Conservation (phyloP, 2,329 filamentous ascomycete genomes). For the Xylariaceae sp. region DNA sequence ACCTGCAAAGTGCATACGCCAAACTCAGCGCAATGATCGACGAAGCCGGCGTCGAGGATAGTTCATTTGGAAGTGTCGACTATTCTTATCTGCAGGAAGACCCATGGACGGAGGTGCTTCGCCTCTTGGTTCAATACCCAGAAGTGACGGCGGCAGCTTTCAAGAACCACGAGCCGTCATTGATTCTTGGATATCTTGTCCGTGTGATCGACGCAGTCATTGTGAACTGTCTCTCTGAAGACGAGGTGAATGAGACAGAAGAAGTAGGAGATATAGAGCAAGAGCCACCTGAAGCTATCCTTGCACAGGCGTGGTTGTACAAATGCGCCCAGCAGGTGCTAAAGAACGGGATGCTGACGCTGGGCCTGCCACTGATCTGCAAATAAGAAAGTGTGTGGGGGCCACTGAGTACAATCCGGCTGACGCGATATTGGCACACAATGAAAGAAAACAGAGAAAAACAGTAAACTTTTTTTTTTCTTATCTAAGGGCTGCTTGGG, state of each 20-base stretch:
- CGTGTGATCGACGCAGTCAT: constrained; percentile 14
- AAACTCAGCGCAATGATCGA: constrained; percentile 64
- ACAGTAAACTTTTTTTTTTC: no score
- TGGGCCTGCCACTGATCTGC: constrained; percentile 12
- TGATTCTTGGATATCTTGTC: constrained; percentile 56
- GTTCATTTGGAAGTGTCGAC: constrained; percentile 57
- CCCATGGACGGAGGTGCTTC: constrained; percentile 47
- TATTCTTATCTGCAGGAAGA: constrained; percentile 13
- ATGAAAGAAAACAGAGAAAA: no score
- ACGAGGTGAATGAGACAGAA: constrained; percentile 10
- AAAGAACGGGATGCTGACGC: constrained; percentile 16
- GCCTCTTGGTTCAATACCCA: constrained; percentile 58
- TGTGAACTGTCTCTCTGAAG: constrained; percentile 14
- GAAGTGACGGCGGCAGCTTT: constrained; percentile 60
- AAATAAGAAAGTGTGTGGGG: no score
- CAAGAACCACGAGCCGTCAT: constrained; percentile 62
- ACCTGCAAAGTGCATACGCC: constrained; percentile 79
- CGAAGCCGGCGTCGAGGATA: constrained; percentile 48
- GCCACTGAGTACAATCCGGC: no score
- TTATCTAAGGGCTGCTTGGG: no score
- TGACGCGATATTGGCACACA: no score
- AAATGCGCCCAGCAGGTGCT: constrained; percentile 16
- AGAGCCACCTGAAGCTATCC: constrained; percentile 13
- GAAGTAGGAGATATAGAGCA: neutral
- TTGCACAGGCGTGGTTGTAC: constrained; percentile 18